Base-by-base conservation (phyloP, 2,329 filamentous ascomycete genomes). In the Cladosporium sp. region DNA sequence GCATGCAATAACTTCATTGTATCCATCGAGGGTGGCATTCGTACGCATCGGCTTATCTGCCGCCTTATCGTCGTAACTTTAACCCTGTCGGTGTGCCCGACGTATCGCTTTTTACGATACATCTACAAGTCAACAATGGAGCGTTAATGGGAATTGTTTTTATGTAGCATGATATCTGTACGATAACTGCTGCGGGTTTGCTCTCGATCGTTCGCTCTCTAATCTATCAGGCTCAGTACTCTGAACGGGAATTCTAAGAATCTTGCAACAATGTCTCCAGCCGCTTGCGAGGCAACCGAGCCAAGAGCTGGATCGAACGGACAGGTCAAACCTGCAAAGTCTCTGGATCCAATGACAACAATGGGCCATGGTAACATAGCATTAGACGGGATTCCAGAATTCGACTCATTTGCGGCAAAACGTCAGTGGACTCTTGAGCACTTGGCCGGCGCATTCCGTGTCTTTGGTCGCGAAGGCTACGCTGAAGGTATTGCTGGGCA, bases 401-500 rank as follows among this genome's bases (percentile, higher is more conserved):
- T 87, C 68, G 76, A 78, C 2, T 77, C 79, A 14, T 78, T 79
- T 55, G 80, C 80, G 14, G 82, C 84, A 64, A 80, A 89, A 56
- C 84, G 88, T 18, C 81, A 81, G 67, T 88, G 88, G 79, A 85
- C 86, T 46, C 80, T 89, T 11, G 80, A 85, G 40, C 88, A 62
- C 90, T 75, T 89, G 82, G 87, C 88, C 2, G 76, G 74, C 2
- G 86, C 85, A 1, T 90, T 90, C 75, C 84, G 88, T 18, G 82
- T 88, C 72, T 89, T 88, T 73, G 80, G 85, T 1, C 82, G 86
- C 49, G 81, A 84, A 66, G 86, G 85, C 35, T 88, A 85, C 74
- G 85, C 85, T 0, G 87, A 90, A 74, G 88, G 88, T 35, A 87
- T 88, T 77, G 82, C 82, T 33, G 87, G 88, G 0, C 86, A 89